Evolutionary conservation across 1,139 yeast species (phyloP).

Genomic region (Lodderomyces orthopsilosis): DNA sequence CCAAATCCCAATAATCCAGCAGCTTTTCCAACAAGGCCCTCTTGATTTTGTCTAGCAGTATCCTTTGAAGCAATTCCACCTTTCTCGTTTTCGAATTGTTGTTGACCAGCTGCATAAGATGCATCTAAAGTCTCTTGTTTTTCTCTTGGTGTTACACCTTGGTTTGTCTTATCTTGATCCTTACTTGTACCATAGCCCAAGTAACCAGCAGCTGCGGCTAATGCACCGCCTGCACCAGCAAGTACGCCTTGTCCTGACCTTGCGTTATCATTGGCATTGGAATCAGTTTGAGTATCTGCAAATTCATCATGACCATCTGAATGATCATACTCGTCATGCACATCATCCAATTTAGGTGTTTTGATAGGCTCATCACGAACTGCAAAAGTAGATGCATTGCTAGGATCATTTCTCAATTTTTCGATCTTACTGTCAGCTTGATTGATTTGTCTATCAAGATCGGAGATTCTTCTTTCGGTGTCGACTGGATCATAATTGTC

Average conservation of each 20-base stretch:
- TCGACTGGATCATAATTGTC: constrained; percentile 5
- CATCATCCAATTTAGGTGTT: constrained; percentile 12
- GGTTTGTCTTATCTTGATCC: constrained; percentile 6
- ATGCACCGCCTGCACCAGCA: constrained; percentile 15
- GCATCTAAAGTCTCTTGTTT: constrained; percentile 9
- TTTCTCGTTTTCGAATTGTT: constrained; percentile 4
- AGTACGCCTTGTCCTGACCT: constrained; percentile 12
- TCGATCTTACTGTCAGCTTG: constrained; percentile 11
- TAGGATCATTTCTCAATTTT: constrained; percentile 11
- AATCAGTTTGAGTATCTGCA: constrained; percentile 7
- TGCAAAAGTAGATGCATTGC: constrained; percentile 17
- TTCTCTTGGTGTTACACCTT: not conserved
- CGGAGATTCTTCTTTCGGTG: constrained; percentile 11
- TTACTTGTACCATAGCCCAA: constrained; percentile 7
- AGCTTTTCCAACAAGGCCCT: constrained; percentile 7
- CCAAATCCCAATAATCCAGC: constrained; percentile 8
- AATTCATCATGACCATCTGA: constrained; percentile 1
- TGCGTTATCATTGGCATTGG: constrained; percentile 5
- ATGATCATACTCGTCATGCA: constrained; percentile 9
- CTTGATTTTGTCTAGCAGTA: constrained; percentile 5
- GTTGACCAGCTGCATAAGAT: constrained; percentile 6
- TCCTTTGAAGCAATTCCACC: not conserved
- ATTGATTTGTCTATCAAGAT: constrained; percentile 13
- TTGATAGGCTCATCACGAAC: constrained; percentile 17
- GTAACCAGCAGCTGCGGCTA: constrained; percentile 14